These are phyloP conservation scores for Prunus persica DNA, from an alignment of 306 rosid species.

Conservation along the genomic window DNA sequence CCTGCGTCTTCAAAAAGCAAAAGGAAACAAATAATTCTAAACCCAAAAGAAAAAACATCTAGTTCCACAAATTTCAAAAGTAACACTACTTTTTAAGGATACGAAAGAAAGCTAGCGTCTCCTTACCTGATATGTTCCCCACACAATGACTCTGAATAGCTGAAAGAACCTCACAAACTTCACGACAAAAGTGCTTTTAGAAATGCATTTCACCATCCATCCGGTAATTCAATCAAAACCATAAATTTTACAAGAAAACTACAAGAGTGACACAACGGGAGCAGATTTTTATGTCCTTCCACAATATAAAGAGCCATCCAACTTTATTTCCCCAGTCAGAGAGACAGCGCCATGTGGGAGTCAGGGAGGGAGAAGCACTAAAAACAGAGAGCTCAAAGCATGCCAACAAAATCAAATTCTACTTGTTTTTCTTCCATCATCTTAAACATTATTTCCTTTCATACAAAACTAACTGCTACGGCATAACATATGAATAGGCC, in stretches of 20 bases:
- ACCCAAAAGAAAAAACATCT: background rate
- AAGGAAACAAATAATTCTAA: conserved; percentile 3
- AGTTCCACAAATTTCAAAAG: conserved; percentile 45
- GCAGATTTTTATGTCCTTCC: background rate
- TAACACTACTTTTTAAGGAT: conserved; percentile 40
- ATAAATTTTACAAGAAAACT: background rate
- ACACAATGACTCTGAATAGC: conserved; percentile 23
- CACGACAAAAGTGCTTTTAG: background rate
- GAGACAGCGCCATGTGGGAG: background rate
- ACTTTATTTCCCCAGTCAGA: background rate
- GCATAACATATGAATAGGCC: no score
- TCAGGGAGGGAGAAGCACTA: background rate
- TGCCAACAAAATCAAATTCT: conserved; percentile 8
- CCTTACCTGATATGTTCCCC: conserved; percentile 32
- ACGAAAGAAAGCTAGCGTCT: conserved; percentile 16
- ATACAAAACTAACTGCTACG: background rate
- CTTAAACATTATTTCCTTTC: background rate
- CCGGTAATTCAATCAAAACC: conserved; percentile 8
- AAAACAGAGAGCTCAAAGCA: background rate
- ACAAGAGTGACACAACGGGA: background rate
- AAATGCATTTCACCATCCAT: background rate
- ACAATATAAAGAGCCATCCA: background rate
- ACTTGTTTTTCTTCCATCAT: background rate
- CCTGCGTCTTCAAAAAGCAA: conserved; percentile 11
- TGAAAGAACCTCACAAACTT: background rate